Conservation (phyloP, 2,329 filamentous ascomycete species). For the Macroventuria anomochaeta region DNA sequence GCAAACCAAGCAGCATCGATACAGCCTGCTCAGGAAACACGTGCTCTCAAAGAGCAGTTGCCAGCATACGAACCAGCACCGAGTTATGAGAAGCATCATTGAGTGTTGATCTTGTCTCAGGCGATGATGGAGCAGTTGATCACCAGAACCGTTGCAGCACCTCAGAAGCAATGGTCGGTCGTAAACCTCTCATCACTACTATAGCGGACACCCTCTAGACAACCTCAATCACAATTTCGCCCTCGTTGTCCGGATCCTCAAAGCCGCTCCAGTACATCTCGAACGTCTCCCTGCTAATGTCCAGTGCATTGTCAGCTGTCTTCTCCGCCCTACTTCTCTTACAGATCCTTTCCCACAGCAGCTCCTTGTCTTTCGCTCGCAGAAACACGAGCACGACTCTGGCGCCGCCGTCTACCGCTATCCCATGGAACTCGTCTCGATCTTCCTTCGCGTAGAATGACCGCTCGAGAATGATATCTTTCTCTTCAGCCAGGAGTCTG, state of each 20-base stretch:
- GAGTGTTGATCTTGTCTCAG: no score
- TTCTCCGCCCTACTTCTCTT: slow-evolving; percentile 6
- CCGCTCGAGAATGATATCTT: slow-evolving; percentile 19
- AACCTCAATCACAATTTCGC: slow-evolving; percentile 14
- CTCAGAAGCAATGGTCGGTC: not conserved
- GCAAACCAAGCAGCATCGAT: not conserved
- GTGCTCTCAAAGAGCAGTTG: not conserved
- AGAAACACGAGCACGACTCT: slow-evolving; percentile 20
- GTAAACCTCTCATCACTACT: not conserved
- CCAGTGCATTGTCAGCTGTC: slow-evolving; percentile 16
- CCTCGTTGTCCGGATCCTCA: slow-evolving; percentile 17
- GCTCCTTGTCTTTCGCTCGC: slow-evolving; percentile 12
- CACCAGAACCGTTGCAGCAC: not conserved
- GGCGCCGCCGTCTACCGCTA: slow-evolving; percentile 9
- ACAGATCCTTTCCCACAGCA: slow-evolving; percentile 15
- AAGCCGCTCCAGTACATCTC: slow-evolving; percentile 20
- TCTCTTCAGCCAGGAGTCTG: not conserved
- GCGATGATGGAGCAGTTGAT: not conserved
- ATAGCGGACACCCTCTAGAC: not conserved
- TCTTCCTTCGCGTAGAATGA: slow-evolving; percentile 23
- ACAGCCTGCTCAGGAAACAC: not conserved
- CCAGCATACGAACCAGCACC: not conserved
- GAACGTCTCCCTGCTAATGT: slow-evolving; percentile 17
- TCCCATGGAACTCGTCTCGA: slow-evolving; percentile 7
- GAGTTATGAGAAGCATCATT: not conserved